Evolutionary conservation across 1,139 yeast species (phyloP), one percentile per base, ranked within the genome.

Genomic region (Kodamaea ohmeri): DNA sequence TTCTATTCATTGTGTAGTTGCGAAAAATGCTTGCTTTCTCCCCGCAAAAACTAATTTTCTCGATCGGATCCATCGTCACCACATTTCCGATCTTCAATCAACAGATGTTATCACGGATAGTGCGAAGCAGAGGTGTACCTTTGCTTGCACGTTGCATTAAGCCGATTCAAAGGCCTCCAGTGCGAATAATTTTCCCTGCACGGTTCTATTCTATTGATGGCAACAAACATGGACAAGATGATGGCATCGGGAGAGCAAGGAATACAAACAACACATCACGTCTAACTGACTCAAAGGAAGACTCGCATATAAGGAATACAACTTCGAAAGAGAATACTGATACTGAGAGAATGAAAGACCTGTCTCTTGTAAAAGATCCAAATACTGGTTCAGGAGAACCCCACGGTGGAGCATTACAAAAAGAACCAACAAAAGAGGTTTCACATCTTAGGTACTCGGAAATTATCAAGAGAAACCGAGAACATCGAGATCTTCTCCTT

Each of bases 401-500:
- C n/a, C n/a, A n/a, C n/a, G n/a, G n/a, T n/a, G n/a, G n/a, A n/a
- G n/a, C n/a, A n/a, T n/a, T n/a, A n/a, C n/a, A n/a, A n/a, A n/a
- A n/a, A 20, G 9, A 20, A 9, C 9, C 22, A 9, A 20, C 6
- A 6, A 20, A 20, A 6, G 9, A 20, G n/a, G 5, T 13, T 12
- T 25, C 27, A 25, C 8, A 13, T 18, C 34, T 32, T 8, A 30
- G 24, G 18, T 26, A 30, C 18, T 18, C 24, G 4, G 34, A 34
- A 24, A 32, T 21, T 18, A 24, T 40, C 8, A 46, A 45, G 17
- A 30, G 44, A 14, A 48, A 47, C 24, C 25, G 46, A 20, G 45
- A 51, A 16, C 61, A 69, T n/a, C 67, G 62, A 43, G 84, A 77
- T 40, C 79, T 76, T 44, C 64, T 80, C 14, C 62, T 81, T 25